Base-by-base conservation (phyloP, 352 stramenopile genomes). In the Phytophthora hibernalis region DNA sequence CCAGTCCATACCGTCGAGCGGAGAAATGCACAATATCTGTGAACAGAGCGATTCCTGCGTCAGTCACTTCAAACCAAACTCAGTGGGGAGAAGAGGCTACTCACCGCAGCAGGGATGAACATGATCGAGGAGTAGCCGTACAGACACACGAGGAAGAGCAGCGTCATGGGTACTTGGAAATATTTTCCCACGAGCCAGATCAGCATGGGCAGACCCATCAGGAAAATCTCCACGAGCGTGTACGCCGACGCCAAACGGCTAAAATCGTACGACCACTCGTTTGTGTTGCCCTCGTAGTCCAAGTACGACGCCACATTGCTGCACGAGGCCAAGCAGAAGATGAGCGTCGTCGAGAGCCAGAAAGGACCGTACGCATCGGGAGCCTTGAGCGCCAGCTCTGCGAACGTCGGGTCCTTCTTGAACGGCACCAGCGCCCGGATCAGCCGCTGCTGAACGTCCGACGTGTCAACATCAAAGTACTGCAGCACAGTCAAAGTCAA, bases 381-480 rank as follows among this genome's bases (percentile, higher is more conserved):
- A 15, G 78, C 60, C 24, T 67, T 51, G 7, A 79, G 58, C 18
- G 85, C 78, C 16, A 96, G 61, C 66, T 95, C 88, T n/a, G 77
- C 79, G 49, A 96, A 96, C 20, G 75, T 79, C 20, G 88, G 88
- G 22, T 91, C 80, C 65, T 93, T 92, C 79, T 93, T 96, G 61
- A 96, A 93, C 26, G 88, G 88, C 42, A 96, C 61, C 11, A 96
- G 55, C 1, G 86, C 85, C 33, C 83, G 82, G 45, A 85, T 73
- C 26, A 96, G 54, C 37, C 88, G 88, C 58, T 87, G 76, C 54
- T 94, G 86, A 38, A 96, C 83, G 65, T 96, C 86, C 28, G 59
- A 59, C 18, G 88, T 96, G 68, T 96, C 88, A 1, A 96, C 88
- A 51, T 96, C 85, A 61, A 96, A 96, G 49, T 92, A 95, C 88